Evolutionary conservation across 2,329 filamentous ascomycete species (phyloP), one percentile per base, ranked within the genome.

Genomic region (Cladorrhinum sp.): DNA sequence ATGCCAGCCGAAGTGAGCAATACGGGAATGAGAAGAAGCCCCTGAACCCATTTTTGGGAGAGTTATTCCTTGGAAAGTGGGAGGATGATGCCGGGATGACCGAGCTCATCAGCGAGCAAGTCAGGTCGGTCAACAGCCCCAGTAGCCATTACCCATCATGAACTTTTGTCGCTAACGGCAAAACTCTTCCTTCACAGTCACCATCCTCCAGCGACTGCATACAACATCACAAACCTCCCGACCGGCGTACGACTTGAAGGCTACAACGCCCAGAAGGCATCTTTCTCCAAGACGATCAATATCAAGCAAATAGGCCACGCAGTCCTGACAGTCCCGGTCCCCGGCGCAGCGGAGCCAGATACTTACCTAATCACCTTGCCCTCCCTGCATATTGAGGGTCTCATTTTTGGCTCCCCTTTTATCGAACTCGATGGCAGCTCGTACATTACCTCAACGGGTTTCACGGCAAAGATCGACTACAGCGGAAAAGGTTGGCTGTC

Each of bases 21-120:
- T 87, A 82, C 65, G 92, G 92, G 55, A 95, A 92, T 71, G 94
- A 97, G 81, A 98, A 98, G 86, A 99, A 98, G 81, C 94, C 94
- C 2, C 79, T 99, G 62, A 98, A 99, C 73, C 95, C 95, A 0
- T 98, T 99, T 77, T 78, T 99, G 36, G 94, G 94, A 60, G 94
- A 99, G 79, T 83, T 98, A 33, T 98, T 97, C 77, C 76, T 98
- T 26, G 95, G 94, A 23, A 89, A 87, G 70, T 99, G 95, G 95
- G 85, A 89, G 61, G 91, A 96, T 71, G 82, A 86, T 52, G 85
- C 86, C 57, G 94, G 94, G 60, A 89, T 87, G 53, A 98, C 95
- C 26, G 86, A 89, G 68, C 83, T 99, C 66, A 84, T 96, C 69
- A 96, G 92, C 71, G 94, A 98, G 79, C 94, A 98, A 82, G 95